These are phyloP conservation scores for Aspergillus fumigatiaffinis DNA, from an alignment of 2,329 filamentous ascomycete species.

Conservation along the genomic window DNA sequence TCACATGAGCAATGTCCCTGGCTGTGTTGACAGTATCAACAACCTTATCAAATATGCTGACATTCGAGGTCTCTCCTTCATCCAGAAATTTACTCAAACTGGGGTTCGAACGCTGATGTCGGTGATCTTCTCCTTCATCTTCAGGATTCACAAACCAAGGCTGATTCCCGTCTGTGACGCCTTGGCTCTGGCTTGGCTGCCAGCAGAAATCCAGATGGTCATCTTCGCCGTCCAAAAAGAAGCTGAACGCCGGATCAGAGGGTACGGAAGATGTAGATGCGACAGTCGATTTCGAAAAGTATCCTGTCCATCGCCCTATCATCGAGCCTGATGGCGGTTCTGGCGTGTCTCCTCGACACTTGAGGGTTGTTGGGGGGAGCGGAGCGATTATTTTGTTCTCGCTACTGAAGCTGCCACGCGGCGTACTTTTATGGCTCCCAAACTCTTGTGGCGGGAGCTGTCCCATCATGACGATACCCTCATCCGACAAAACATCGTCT, in stretches of 20 bases:
- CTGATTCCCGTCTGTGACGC: conserved; percentile 14
- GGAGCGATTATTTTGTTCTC: conserved; percentile 86
- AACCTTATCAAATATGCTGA: conserved; percentile 71
- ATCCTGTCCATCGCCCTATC: conserved; percentile 37
- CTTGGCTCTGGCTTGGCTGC: conserved; percentile 31
- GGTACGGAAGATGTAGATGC: conserved; percentile 68
- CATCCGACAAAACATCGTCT: conserved; percentile 66
- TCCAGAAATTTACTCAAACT: conserved; percentile 92
- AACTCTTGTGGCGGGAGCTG: conserved; percentile 51
- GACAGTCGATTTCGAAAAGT: conserved; percentile 36
- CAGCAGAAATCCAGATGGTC: conserved; percentile 46
- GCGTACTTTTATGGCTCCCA: conserved; percentile 50
- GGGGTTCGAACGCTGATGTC: conserved; percentile 70
- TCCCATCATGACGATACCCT: conserved; percentile 80
- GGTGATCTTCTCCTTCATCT: conserved; percentile 54
- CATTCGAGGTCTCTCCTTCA: conserved; percentile 61
- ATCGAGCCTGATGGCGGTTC: conserved; percentile 47
- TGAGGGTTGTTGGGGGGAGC: conserved; percentile 80
- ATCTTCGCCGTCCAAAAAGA: conserved; percentile 60
- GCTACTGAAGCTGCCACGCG: conserved; percentile 51
- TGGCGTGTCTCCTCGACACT: conserved; percentile 73
- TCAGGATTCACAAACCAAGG: conserved; percentile 32
- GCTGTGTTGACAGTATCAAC: conserved; percentile 72
- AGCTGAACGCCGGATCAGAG: conserved; percentile 61
- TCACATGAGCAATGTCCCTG: conserved; percentile 61